Evolutionary conservation across 148 eudicot species (phyloP).

Genomic region (Cornus suecica): DNA sequence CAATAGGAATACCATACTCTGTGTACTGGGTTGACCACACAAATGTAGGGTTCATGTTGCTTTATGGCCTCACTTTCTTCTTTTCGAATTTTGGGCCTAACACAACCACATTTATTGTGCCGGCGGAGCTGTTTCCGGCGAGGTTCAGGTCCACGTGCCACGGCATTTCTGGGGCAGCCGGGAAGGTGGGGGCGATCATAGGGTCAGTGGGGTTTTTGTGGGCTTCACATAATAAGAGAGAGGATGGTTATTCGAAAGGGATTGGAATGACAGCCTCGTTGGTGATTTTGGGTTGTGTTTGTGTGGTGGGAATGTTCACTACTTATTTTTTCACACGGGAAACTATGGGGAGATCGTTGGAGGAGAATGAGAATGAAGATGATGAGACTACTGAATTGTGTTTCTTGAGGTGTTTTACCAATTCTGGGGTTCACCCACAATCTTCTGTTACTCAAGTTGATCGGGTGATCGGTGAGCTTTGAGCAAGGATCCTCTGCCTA

Average conservation of each 20-base stretch:
- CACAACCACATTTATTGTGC: slow-evolving; percentile 62
- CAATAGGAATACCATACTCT: slow-evolving; percentile 35
- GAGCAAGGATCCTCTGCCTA: no score
- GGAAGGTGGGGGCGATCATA: slow-evolving; percentile 55
- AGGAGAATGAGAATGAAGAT: slow-evolving; percentile 50
- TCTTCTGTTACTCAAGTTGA: background rate
- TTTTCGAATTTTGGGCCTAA: slow-evolving; percentile 72
- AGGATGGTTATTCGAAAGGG: slow-evolving; percentile 3
- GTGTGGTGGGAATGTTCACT: slow-evolving; percentile 39
- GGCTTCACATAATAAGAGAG: slow-evolving; percentile 24
- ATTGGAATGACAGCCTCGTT: slow-evolving; percentile 26
- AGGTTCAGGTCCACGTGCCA: slow-evolving; percentile 62
- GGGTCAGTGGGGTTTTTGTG: slow-evolving; percentile 48
- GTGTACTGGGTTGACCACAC: slow-evolving; percentile 9
- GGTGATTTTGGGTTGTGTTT: slow-evolving; percentile 40
- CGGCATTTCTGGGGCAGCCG: slow-evolving; percentile 57
- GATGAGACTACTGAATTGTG: slow-evolving; percentile 8
- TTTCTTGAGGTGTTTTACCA: slow-evolving; percentile 10
- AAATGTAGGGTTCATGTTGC: slow-evolving; percentile 33
- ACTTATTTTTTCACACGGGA: slow-evolving; percentile 48
- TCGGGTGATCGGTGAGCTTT: no score
- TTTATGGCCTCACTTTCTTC: slow-evolving; percentile 57
- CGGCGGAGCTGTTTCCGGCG: slow-evolving; percentile 71
- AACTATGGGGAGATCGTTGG: slow-evolving; percentile 58
- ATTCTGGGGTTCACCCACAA: background rate